These are phyloP conservation scores for Kokia cookei DNA, from an alignment of 441 rosid species.

Conservation along the genomic window DNA sequence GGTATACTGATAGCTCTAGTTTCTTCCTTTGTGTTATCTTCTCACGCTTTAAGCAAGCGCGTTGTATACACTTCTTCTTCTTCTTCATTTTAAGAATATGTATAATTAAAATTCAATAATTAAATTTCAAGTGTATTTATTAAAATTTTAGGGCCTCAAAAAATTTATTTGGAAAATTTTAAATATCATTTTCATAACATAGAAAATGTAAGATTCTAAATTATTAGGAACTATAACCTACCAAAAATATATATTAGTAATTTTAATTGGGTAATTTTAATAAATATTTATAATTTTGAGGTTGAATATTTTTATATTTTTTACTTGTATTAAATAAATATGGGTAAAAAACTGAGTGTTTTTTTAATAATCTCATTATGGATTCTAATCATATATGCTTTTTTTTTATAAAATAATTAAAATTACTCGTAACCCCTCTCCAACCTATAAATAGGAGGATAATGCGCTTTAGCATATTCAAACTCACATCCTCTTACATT, in stretches of 20 bases:
- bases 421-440: no score
- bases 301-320: neutral
- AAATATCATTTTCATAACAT: neutral
- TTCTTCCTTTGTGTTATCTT: neutral
- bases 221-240: no score
- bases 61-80: neutral
- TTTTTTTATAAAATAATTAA: no score
- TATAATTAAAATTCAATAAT: neutral
- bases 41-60: constrained; percentile 1
- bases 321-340: neutral
- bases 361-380: no score
- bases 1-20: neutral
- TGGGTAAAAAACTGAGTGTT: no score
- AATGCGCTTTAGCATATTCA: no score
- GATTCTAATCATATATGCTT: no score
- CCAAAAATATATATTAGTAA: no score
- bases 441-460: no score
- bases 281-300: neutral
- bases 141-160: neutral
- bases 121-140: neutral
- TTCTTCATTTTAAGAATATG: neutral
- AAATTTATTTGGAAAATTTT: neutral
- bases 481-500: no score
- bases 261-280: neutral
- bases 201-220: neutral